Base-by-base conservation (phyloP, 805 yeast genomes). In the Yamadazyma scolyti region DNA sequence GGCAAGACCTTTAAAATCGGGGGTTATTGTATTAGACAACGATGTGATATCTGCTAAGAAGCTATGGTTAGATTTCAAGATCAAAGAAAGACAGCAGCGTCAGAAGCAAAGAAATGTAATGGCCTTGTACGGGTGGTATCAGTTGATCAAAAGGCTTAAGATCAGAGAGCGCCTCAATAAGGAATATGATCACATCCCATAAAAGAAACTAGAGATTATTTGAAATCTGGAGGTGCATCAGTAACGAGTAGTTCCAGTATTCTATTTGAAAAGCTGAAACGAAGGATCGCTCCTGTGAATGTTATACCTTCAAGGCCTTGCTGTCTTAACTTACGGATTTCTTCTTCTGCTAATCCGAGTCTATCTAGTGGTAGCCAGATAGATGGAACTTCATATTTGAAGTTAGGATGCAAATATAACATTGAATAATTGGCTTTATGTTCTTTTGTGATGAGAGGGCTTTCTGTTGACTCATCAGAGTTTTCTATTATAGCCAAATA, bases 291-390 rank as follows among this genome's bases (percentile, higher is more conserved):
- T 2, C 67, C 65, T 7, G 38, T 39, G 1, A 54, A 48, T 7
- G 32, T 30, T 0, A 58, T 56, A 4, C 51, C 58, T 11, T 34
- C 39, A 20, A 55, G 28, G 1, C 32, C 39, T 9, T 37, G 23
- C 8, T 23, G 16, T 23, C 8, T 10, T 6, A 37, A 22, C 11
- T 33, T 23, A 3, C 11, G 20, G 9, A 29, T 14, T 24, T 41
- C 42, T 5, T 19, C 16, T 4, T 28, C n/a, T 2, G 42, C 23
- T 4, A 41, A 27, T n/a, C 31, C 16, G 5, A 48, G 47, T 27
- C 58, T 46, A 47, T 68, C 74, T 24, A 41, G 34, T 1, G 72
- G 71, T 12, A 66, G 32, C 71, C 71, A 65, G 5, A 66, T 13
- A 17, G 44, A 49, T 1, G 71, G 71, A 18, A 44, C 39, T 30